These are phyloP conservation scores for Auxenochlorella pyrenoidosa DNA, from an alignment of 139 green algal genomes.

Conservation along the genomic window DNA sequence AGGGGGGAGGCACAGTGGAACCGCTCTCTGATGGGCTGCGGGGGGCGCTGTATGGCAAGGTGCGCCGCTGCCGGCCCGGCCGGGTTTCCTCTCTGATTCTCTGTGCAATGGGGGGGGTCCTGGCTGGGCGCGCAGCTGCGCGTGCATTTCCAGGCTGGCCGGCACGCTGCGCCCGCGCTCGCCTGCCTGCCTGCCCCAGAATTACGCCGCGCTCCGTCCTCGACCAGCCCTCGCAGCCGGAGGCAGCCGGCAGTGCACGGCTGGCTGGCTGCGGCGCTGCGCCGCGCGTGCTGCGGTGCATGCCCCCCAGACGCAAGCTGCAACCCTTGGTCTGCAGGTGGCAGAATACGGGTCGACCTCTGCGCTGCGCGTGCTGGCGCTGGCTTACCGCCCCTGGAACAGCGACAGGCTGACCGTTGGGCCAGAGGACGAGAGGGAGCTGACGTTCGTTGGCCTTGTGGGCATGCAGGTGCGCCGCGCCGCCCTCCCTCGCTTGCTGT, in stretches of 20 bases:
- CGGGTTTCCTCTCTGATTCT: no score
- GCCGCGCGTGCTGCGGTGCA: not conserved
- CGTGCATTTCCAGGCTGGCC: no score
- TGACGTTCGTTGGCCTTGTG: conserved; percentile 84
- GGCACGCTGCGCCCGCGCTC: no score
- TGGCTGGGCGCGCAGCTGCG: no score
- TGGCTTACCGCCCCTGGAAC: conserved; percentile 74
- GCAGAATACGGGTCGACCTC: conserved; percentile 60
- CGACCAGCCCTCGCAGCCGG: no score
- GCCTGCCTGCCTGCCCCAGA: no score
- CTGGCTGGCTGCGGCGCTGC: not conserved
- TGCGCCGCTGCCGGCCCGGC: no score
- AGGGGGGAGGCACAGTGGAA: conserved; percentile 43
- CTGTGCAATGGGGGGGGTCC: no score
- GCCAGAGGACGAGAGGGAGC: conserved; percentile 59
- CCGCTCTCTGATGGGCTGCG: conserved; percentile 51
- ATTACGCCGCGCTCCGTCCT: no score
- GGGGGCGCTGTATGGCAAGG: not conserved
- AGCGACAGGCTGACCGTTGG: conserved; percentile 35
- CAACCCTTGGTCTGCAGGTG: conserved; percentile 33
- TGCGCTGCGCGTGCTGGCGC: conserved; percentile 82
- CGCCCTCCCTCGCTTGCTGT: not conserved
- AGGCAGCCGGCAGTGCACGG: not conserved
- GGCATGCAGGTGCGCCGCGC: conserved; percentile 62
- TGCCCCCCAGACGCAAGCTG: not conserved